Evolutionary conservation across 202 grass and related monocot species (phyloP), one percentile per base, ranked within the genome.

Genomic region (Schoenoplectus tabernaemontani): DNA sequence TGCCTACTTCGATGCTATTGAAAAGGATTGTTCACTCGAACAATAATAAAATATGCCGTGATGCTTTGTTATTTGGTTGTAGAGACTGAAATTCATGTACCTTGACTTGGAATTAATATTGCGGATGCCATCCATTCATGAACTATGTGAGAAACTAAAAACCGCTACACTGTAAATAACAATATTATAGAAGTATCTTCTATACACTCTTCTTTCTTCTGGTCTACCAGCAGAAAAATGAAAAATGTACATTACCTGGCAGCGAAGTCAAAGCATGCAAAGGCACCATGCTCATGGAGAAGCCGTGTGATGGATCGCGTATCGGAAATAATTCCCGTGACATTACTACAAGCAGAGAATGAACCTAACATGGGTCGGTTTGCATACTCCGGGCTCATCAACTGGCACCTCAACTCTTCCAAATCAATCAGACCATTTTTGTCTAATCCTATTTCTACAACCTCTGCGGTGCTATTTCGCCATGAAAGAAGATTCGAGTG

Each of bases 401-500:
- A 64, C n/a, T 82, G 70, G 6, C 19, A 28, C n/a, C 60, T 75
- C 80, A 96, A 80, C 12, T 50, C 86, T 3, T 77, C 81, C 9
- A 96, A 28, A 84, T 96, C 83, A 13, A 96, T 1, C 59, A 91
- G 77, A 0, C 93, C 93, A 1, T 76, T 57, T 15, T 4, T 39
- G 16, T 78, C 93, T 36, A 81, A 62, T 42, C 93, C 93, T 32
- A 93, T 81, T 72, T 96, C 86, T 0, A 96, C 88, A 3, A 96
- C 90, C 56, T 96, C 88, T 0, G 87, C 93, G 10, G 87, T 81
- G 86, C 86, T 96, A 53, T 79, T 88, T 9, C 93, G 79, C 93
- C 93, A 96, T 5, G 93, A 96, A 6, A 93, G 83, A 76, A 93
- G 86, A 88, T 96, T 96, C 32, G 90, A 96, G 73, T 96, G 93